phyloP scores from a whole-genome alignment of 148 eudicot genomes.

The Beta vulgaris region DNA sequence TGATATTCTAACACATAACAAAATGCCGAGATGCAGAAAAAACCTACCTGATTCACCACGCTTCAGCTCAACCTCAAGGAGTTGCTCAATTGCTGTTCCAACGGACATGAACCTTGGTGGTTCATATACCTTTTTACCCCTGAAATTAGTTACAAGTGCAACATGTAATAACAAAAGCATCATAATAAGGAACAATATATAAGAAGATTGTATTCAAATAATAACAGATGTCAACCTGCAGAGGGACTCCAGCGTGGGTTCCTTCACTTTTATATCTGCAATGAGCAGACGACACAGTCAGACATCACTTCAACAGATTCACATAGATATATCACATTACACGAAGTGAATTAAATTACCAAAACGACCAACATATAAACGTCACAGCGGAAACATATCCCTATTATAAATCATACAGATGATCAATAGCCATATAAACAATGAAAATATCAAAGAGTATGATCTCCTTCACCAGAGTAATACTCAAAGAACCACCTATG shows the following conservation, averaged over 20 bases:
- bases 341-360: no score
- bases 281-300: constrained; percentile 2
- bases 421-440: no score
- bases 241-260: constrained; percentile 83
- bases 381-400: no score
- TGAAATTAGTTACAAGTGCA: constrained; percentile 26
- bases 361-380: no score
- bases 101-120: constrained; percentile 90
- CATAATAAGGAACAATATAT: neutral
- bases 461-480: no score
- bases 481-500: no score
- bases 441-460: no score
- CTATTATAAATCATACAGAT: no score
- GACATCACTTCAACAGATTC: neutral
- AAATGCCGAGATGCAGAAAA: neutral
- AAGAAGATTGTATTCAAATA: neutral
- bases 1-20: neutral
- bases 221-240: constrained; percentile 57
- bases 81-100: constrained; percentile 81
- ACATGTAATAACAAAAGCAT: neutral
- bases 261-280: constrained; percentile 95
- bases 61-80: constrained; percentile 76
- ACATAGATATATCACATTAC: neutral
- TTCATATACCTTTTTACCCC: constrained; percentile 87
- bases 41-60: constrained; percentile 63